These are phyloP conservation scores for Cercospora berteroae DNA, from an alignment of 2,329 filamentous ascomycete genomes.

Conservation along the genomic window DNA sequence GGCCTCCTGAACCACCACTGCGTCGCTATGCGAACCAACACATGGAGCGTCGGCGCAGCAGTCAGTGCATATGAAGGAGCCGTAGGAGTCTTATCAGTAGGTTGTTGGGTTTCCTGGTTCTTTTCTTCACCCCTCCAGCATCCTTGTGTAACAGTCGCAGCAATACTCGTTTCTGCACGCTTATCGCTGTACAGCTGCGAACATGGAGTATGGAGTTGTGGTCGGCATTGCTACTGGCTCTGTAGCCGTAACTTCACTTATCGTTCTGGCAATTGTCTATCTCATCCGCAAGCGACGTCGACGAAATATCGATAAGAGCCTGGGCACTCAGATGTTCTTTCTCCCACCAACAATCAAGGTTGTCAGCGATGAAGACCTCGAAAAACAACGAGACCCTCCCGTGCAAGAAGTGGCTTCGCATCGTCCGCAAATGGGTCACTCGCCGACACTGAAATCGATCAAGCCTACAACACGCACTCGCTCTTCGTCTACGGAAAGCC, in stretches of 20 bases:
- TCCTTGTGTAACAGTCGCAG: neutral
- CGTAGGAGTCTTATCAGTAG: neutral
- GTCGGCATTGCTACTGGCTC: slow-evolving; percentile 12
- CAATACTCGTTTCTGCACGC: neutral
- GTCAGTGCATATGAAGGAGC: slow-evolving; percentile 6
- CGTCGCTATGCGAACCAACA: slow-evolving; percentile 7
- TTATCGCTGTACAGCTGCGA: neutral
- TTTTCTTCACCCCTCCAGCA: slow-evolving; percentile 1
- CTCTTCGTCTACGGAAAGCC: slow-evolving; percentile 1
- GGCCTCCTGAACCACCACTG: neutral
- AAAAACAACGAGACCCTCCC: slow-evolving; percentile 6
- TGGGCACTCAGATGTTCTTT: slow-evolving; percentile 7
- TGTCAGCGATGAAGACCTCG: slow-evolving; percentile 9
- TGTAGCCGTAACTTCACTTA: neutral
- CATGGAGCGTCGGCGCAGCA: neutral
- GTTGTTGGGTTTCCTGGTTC: neutral
- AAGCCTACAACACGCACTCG: slow-evolving; percentile 5
- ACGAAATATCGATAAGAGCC: neutral
- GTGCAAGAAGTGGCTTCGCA: slow-evolving; percentile 4
- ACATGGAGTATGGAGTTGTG: slow-evolving; percentile 3
- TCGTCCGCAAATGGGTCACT: slow-evolving; percentile 9
- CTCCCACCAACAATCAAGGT: slow-evolving; percentile 2
- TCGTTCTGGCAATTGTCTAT: slow-evolving; percentile 2
- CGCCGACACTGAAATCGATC: slow-evolving; percentile 9
- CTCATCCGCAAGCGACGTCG: neutral